Conservation (phyloP, 495 filamentous ascomycete species). For the Aspergillus taichungensis region DNA sequence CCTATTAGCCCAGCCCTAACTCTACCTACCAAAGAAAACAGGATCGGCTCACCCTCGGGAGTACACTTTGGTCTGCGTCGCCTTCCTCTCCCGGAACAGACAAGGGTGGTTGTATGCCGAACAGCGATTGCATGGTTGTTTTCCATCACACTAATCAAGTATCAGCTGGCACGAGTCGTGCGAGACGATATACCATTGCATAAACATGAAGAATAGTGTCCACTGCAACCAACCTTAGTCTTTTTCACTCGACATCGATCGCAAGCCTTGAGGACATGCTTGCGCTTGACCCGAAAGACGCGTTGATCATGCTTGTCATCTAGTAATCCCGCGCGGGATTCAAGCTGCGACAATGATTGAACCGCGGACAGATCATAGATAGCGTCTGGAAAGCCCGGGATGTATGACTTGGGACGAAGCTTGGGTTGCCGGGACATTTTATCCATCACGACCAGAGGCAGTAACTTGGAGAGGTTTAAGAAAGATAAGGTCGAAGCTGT, state of each 20-base stretch:
- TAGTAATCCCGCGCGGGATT: conserved; percentile 18
- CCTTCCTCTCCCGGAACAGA: conserved; percentile 40
- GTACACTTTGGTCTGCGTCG: conserved; percentile 40
- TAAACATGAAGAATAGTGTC: background rate
- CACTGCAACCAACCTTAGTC: conserved; percentile 30
- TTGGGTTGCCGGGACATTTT: conserved; percentile 37
- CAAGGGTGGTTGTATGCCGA: conserved; percentile 41
- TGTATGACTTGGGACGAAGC: conserved; percentile 31
- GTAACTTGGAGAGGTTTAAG: background rate
- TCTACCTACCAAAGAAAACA: background rate
- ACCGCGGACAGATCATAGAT: conserved; percentile 28
- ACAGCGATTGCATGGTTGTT: conserved; percentile 41
- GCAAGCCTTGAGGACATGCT: conserved; percentile 41
- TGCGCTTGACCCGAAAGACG: conserved; percentile 42
- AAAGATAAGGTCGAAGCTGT: conserved; percentile 2
- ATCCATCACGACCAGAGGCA: background rate
- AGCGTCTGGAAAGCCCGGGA: conserved; percentile 30
- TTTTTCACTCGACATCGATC: conserved; percentile 43
- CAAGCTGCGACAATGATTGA: conserved; percentile 26
- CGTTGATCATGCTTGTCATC: conserved; percentile 38
- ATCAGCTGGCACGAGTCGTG: too few species aligned
- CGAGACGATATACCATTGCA: too few species aligned
- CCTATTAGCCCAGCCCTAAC: too few species aligned
- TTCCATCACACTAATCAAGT: conserved; percentile 34
- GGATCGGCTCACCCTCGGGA: conserved; percentile 31